phyloP scores from a whole-genome alignment of 768 basidiomycete species.

The Cystobasidium ongulense region DNA sequence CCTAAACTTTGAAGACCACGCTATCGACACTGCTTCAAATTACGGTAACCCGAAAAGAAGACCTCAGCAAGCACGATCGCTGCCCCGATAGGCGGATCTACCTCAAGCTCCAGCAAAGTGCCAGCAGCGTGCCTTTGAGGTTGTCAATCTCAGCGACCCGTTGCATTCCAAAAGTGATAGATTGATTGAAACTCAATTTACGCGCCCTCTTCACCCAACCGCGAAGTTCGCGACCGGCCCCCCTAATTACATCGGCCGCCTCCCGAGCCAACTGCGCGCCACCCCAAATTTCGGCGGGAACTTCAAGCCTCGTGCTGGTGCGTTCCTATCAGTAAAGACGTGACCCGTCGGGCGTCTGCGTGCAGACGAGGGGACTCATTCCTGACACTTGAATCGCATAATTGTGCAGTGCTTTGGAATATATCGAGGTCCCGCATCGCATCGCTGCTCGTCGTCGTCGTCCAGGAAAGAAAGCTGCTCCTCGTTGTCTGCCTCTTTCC shows the following conservation, averaged over 20 bases:
- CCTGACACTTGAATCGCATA: slow-evolving; percentile 16
- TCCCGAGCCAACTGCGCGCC: not conserved
- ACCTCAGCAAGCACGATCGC: not conserved
- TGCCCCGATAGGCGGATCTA: not conserved
- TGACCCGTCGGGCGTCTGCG: slow-evolving; percentile 1
- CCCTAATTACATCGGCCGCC: not conserved
- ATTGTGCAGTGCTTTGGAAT: not conserved
- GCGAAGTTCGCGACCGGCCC: not conserved
- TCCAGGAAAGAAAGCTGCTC: not conserved
- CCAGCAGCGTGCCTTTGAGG: no score
- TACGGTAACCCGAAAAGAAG: not conserved
- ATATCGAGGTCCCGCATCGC: not conserved
- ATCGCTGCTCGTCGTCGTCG: not conserved
- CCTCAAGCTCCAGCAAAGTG: not conserved
- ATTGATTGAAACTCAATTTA: not conserved
- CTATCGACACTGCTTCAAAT: not conserved
- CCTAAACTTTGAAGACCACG: not conserved
- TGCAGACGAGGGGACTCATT: not conserved
- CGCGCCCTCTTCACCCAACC: not conserved
- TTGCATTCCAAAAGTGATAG: not conserved
- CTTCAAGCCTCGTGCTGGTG: not conserved
- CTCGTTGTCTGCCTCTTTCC: not conserved
- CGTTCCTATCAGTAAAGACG: not conserved
- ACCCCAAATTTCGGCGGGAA: not conserved
- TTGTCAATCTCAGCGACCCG: not conserved